A percentile compares a stretch with the other conserved stretches of the same genome.
Evolutionary conservation across 2,329 filamentous ascomycete species (phyloP).

Genomic region (Scytalidium sp.): DNA sequence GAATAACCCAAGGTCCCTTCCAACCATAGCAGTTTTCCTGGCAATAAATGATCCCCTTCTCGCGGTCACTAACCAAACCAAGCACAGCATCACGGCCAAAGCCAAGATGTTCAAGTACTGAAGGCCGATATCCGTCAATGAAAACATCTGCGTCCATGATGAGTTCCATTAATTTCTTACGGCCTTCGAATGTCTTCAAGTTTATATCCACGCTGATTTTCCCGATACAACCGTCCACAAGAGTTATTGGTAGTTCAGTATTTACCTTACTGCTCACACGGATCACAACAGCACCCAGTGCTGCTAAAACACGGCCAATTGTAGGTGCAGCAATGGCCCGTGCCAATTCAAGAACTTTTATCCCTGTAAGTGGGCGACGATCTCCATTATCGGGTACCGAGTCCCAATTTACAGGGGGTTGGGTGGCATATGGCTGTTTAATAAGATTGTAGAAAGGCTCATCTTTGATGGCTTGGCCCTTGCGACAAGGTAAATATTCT

Average conservation of each 20-base stretch:
- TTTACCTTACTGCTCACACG: slow-evolving; percentile 39
- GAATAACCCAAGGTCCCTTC: slow-evolving; percentile 39
- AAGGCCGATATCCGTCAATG: slow-evolving; percentile 48
- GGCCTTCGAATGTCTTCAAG: slow-evolving; percentile 38
- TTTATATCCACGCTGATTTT: slow-evolving; percentile 44
- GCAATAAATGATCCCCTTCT: slow-evolving; percentile 39
- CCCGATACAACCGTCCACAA: slow-evolving; percentile 33
- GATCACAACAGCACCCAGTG: slow-evolving; percentile 42
- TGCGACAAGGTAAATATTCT: background rate
- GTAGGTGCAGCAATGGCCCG: slow-evolving; percentile 41
- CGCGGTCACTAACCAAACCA: slow-evolving; percentile 24
- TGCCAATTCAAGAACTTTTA: slow-evolving; percentile 33
- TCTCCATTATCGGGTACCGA: background rate
- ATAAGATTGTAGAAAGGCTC: background rate
- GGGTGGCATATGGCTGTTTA: background rate
- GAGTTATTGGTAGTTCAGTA: slow-evolving; percentile 32
- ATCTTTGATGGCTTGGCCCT: background rate
- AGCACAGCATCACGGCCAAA: slow-evolving; percentile 35
- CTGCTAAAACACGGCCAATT: slow-evolving; percentile 23
- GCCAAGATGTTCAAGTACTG: slow-evolving; percentile 35
- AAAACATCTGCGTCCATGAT: slow-evolving; percentile 49
- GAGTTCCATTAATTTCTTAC: slow-evolving; percentile 35
- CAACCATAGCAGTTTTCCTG: slow-evolving; percentile 47
- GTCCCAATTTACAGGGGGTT: background rate
- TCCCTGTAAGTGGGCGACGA: slow-evolving; percentile 31